Conservation (phyloP, 208 protist genomes). For the Crithidia mellificae region DNA sequence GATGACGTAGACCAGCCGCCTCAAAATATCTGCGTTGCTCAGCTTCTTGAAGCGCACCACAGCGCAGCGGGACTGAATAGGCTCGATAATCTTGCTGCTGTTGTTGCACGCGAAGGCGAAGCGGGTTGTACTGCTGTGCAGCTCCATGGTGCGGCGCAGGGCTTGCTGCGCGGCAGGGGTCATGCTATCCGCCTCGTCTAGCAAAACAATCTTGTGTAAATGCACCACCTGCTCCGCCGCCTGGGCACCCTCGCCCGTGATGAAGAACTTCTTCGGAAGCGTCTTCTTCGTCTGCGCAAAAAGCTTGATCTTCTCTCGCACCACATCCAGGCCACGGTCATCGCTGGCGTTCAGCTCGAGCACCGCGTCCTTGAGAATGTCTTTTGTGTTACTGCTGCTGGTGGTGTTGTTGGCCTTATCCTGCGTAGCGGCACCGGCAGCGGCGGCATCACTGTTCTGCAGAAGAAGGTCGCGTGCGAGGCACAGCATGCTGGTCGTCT, state of each 20-base stretch:
- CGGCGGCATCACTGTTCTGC: constrained; percentile 19
- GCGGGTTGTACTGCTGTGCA: constrained; percentile 96
- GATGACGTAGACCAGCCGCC: constrained; percentile 92
- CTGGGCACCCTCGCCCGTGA: constrained; percentile 20
- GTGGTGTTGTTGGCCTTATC: constrained; percentile 16
- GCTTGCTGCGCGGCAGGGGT: constrained; percentile 98
- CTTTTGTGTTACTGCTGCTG: no score
- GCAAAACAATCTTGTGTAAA: constrained; percentile 98
- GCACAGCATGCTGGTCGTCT: constrained; percentile 98
- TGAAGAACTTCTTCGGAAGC: constrained; percentile 67
- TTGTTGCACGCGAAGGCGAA: constrained; percentile 99
- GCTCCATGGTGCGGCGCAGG: constrained; percentile 98
- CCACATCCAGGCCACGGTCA: constrained; percentile 98
- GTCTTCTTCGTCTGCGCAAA: constrained; percentile 97
- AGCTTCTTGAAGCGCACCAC: constrained; percentile 87
- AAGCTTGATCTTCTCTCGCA: constrained; percentile 98
- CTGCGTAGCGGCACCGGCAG: no score
- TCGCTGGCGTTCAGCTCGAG: constrained; percentile 99
- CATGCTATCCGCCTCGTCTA: constrained; percentile 99
- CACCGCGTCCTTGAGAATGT: constrained; percentile 94
- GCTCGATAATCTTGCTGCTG: constrained; percentile 99
- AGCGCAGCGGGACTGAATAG: constrained; percentile 97
- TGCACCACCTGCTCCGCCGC: constrained; percentile 34
- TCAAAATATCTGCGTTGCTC: constrained; percentile 91
- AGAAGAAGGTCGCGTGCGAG: constrained; percentile 95